Base-by-base conservation (phyloP, 106 monocot genomes). In the Cymbidium sinense region DNA sequence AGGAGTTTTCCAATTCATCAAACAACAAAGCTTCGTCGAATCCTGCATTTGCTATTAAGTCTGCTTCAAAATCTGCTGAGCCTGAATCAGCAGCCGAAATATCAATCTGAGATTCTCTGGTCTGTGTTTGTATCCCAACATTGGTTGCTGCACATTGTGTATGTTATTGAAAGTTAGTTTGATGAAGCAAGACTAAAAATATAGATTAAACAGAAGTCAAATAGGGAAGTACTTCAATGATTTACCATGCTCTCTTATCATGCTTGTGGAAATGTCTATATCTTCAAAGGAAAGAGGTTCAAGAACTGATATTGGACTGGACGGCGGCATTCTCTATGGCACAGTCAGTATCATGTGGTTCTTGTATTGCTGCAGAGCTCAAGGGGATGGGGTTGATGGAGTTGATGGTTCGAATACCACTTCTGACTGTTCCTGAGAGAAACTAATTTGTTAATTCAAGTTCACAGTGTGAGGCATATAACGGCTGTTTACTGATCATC, bases 1-100 rank as follows among this genome's bases (percentile, higher is more conserved):
- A 91, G 20, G 81, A 85, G 74, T 78, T 36, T n/a, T 86, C 94
- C 47, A 94, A 82, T 79, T 94, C 96, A 83, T 94, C 88, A 74
- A 88, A 92, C 20, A 98, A 75, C 30, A 86, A 90, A 34, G 81
- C 75, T 43, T 89, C n/a, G n/a, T n/a, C n/a, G n/a, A 86, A 74
- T 47, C 73, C 83, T 13, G 72, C 34, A 44, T 69, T 74, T 34
- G 61, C 54, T 71, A 28, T 75, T 35, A 70, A 34, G 76, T 75
- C 84, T 4, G 50, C 74, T 70, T 81, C 83, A 44, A 30, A 39
- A 65, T 79, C 39, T 65, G 72, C 17, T 76, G 81, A 83, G 28
- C 79, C 73, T 81, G 70, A 37, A 76, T 75, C 43, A 33, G 75
- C 77, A 23, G 37, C 78, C 6, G 77, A 76, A 51, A 71, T 77